Conservation (phyloP, 179 eudicot species). For the Drosera spatulata region DNA sequence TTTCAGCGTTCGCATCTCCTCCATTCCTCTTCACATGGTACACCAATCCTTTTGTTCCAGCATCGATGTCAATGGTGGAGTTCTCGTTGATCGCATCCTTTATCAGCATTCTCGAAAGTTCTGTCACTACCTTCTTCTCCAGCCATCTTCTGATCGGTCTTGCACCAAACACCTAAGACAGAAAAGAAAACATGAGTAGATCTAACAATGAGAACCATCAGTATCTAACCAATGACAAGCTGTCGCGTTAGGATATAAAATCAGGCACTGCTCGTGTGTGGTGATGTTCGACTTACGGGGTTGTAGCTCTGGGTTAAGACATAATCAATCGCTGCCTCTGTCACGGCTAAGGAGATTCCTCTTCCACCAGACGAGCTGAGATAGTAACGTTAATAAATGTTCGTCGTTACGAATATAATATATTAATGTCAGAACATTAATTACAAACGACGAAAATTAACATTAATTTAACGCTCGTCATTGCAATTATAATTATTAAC, state of each 20-base stretch:
- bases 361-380: slow-evolving; percentile 72
- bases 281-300: too few species aligned
- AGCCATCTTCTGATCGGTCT: slow-evolving; percentile 92
- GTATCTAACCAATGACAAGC: too few species aligned
- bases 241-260: too few species aligned
- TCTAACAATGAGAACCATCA: too few species aligned
- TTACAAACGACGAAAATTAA: too few species aligned
- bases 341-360: slow-evolving; percentile 75
- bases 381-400: too few species aligned
- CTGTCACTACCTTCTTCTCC: slow-evolving; percentile 86
- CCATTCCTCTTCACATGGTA: slow-evolving; percentile 77
- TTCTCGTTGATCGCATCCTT: slow-evolving; percentile 77
- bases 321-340: slow-evolving; percentile 74
- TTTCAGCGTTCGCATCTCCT: slow-evolving; percentile 65
- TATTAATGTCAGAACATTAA: too few species aligned
- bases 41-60: slow-evolving; percentile 36
- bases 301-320: slow-evolving; percentile 76
- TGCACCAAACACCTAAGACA: slow-evolving; percentile 94
- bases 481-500: too few species aligned
- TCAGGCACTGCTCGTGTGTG: too few species aligned
- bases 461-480: too few species aligned
- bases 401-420: too few species aligned
- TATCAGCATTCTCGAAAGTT: slow-evolving; percentile 73
- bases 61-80: slow-evolving; percentile 63
- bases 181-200: too few species aligned